These are phyloP conservation scores for Cinnamomum chago DNA, from an alignment of 164 flowering plant species.

Conservation along the genomic window DNA sequence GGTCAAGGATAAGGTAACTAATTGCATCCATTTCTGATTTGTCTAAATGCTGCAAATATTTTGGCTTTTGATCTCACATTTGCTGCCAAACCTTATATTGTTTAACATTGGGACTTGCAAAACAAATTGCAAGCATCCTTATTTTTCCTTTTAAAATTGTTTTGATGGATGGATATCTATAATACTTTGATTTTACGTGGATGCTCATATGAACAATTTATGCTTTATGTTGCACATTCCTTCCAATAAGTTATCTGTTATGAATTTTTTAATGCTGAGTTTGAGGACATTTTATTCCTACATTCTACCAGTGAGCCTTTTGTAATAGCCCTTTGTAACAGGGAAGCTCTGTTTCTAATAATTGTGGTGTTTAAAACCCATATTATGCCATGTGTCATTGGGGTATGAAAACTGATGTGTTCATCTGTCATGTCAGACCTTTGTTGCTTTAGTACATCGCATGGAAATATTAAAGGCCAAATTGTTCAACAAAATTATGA, in stretches of 20 bases:
- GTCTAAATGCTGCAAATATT: background rate
- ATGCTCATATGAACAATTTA: background rate
- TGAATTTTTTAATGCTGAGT: background rate
- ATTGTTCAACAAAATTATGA: no score
- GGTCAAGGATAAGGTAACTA: constrained; percentile 32
- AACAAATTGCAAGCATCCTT: background rate
- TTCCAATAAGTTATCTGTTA: background rate
- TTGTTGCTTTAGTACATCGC: no score
- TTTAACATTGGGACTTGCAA: background rate
- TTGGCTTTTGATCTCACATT: background rate
- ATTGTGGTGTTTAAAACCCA: background rate
- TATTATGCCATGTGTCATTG: background rate
- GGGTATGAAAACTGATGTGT: background rate
- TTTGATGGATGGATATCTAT: background rate
- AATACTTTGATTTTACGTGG: background rate
- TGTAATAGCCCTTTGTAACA: background rate
- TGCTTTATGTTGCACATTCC: background rate
- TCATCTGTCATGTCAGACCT: no score
- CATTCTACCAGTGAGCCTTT: background rate
- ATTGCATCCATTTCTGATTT: background rate
- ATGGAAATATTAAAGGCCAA: no score
- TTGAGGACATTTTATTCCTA: background rate
- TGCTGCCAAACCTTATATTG: background rate
- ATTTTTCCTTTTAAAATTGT: background rate
- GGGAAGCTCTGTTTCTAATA: background rate